Percentiles rank a stretch among this genome's conserved stretches.
These are phyloP conservation scores for Botrytis pseudocinerea DNA, from an alignment of 2,329 filamentous ascomycete genomes.

Conservation along the genomic window DNA sequence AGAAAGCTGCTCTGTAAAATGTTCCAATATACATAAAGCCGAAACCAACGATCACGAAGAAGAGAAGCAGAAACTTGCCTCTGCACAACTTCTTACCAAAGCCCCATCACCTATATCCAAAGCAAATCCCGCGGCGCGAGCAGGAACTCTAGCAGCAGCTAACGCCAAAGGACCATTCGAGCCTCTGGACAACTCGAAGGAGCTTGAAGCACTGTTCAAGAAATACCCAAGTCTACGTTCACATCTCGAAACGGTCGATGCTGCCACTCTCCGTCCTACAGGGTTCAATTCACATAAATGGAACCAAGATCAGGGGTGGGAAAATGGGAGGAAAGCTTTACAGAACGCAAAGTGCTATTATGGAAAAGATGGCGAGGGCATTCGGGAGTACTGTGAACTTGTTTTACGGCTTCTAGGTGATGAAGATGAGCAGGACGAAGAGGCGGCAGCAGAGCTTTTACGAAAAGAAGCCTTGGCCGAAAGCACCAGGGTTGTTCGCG, in stretches of 20 bases:
- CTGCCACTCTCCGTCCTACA: constrained; percentile 50
- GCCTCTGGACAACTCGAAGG: constrained; percentile 52
- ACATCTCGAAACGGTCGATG: constrained; percentile 52
- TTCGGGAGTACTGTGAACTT: constrained; percentile 61
- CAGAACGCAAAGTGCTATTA: constrained; percentile 51
- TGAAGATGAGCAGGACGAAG: constrained; percentile 35
- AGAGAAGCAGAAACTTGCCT: constrained; percentile 8
- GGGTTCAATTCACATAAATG: constrained; percentile 42
- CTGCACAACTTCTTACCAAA: constrained; percentile 27
- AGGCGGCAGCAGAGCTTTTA: constrained; percentile 46
- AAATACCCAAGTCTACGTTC: constrained; percentile 53
- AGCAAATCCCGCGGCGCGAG: background rate
- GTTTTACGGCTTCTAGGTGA: constrained; percentile 51
- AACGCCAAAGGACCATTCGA: constrained; percentile 49
- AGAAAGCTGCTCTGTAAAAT: constrained; percentile 58
- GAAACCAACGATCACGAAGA: constrained; percentile 26
- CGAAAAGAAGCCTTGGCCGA: constrained; percentile 45
- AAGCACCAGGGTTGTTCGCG: constrained; percentile 52
- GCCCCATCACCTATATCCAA: constrained; percentile 18
- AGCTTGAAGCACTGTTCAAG: constrained; percentile 53
- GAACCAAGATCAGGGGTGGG: constrained; percentile 59
- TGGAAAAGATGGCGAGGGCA: constrained; percentile 57
- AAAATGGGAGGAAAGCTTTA: constrained; percentile 56
- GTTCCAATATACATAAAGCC: constrained; percentile 53
- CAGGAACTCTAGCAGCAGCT: constrained; percentile 35